Evolutionary conservation across 192 early-diverging fungal genomes (phyloP), one percentile per base, ranked within the genome.

Genomic region (Mortierella alpina): DNA sequence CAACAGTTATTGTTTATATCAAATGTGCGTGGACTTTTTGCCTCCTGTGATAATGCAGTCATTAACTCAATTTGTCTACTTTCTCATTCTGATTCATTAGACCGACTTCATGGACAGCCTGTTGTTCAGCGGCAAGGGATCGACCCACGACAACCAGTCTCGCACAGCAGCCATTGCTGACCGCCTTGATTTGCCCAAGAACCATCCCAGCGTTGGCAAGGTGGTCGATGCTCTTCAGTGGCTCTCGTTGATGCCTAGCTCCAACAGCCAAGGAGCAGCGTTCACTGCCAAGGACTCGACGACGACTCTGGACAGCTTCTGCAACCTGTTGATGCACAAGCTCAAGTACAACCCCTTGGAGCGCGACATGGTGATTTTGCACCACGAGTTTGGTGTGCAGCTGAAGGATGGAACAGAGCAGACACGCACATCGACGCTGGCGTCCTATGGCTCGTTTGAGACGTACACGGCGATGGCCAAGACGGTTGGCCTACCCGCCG

Each of bases 331-430:
- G 55, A 90, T 96, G 58, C 73, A 85, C 23, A 91, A 93, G 63
- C 88, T 98, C 31, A 90, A 90, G 68, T 97, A 96, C 78, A 81
- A 81, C 5, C 73, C 86, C 2, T 87, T 87, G 23, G 98, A 99
- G 74, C 92, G 95, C 42, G 98, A 99, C 83, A 93, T 98, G 91
- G 93, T 96, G 22, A 92, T 91, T 60, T 84, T 99, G 91, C 93
- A 95, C 83, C 98, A 99, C 81, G 95, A 97, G 72, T 98, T 99
- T 87, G 94, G 92, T 5, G 88, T 97, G 4, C 84, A 93, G 59
- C 85, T 86, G 58, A 79, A 81, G n/a, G 84, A 90, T 52, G 94
- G 95, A 46, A 55, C 81, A 18, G 81, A 88, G 63, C 84, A 90
- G 64, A 89, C 86, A 1, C 82, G 86, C n/a, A 92, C 88, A 11